Evolutionary conservation across 495 filamentous ascomycete genomes (phyloP).

Genomic region (Penicillium paxilli): DNA sequence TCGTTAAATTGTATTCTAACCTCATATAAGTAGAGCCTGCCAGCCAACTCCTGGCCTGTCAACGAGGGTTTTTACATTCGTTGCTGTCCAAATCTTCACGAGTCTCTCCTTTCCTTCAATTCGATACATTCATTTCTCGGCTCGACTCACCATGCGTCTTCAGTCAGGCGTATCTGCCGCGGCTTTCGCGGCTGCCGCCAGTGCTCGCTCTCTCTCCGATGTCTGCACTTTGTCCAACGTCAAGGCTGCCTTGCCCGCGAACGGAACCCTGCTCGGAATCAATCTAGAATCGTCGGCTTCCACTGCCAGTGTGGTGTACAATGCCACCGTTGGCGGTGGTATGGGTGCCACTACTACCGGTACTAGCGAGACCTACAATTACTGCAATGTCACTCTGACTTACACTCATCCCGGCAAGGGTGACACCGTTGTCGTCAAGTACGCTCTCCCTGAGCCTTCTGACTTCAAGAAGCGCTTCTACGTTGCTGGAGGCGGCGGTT

Average conservation of each 20-base stretch:
- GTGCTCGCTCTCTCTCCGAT: conserved; percentile 29
- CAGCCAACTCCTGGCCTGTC: too few relatives aligned
- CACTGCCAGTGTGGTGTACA: conserved; percentile 27
- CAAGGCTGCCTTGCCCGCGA: conserved; percentile 28
- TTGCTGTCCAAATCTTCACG: background rate
- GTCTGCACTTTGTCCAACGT: conserved; percentile 37
- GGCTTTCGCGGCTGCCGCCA: conserved; percentile 28
- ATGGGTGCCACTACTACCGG: conserved; percentile 11
- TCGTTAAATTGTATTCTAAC: background rate
- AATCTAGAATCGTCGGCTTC: conserved; percentile 30
- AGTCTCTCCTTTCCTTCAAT: conserved; percentile 1
- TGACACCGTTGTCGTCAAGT: conserved; percentile 31
- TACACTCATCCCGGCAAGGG: conserved; percentile 36
- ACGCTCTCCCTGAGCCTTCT: conserved; percentile 31
- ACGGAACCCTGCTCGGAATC: conserved; percentile 34
- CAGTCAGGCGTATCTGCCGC: conserved; percentile 20
- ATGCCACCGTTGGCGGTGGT: conserved; percentile 15
- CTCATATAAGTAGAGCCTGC: background rate
- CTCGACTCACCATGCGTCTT: conserved; percentile 22
- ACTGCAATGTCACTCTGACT: conserved; percentile 38
- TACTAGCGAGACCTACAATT: conserved; percentile 25
- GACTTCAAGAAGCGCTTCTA: conserved; percentile 41
- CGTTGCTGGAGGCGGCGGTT: conserved; percentile 38
- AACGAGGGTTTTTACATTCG: background rate
- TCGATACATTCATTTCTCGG: background rate